Evolutionary conservation across 192 early-diverging fungal species (phyloP).

Genomic region (Backusella sp.): DNA sequence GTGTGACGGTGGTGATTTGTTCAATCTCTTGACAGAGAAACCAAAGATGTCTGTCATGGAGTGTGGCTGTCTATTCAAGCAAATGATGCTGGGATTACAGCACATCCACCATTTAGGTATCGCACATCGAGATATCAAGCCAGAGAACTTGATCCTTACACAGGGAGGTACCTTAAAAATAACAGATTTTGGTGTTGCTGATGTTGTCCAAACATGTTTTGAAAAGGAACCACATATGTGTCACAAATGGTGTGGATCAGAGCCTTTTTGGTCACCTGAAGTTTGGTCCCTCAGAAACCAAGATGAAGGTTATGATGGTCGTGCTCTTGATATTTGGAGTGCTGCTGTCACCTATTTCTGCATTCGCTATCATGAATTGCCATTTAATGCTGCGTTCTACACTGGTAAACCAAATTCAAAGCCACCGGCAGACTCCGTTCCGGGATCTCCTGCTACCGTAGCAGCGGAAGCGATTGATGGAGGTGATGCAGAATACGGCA

Average conservation of each 20-base stretch:
- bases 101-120: conserved; percentile 94
- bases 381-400: conserved; percentile 19
- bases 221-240: conserved; percentile 74
- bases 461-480: conserved; percentile 59
- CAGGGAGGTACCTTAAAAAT: conserved; percentile 87
- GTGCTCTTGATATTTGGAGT: conserved; percentile 92
- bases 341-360: conserved; percentile 91
- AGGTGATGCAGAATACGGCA: conserved; percentile 62
- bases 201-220: conserved; percentile 89
- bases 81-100: conserved; percentile 84
- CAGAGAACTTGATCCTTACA: conserved; percentile 89
- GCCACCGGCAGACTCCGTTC: background rate
- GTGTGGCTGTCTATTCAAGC: conserved; percentile 91
- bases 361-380: conserved; percentile 62
- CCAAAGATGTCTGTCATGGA: conserved; percentile 77
- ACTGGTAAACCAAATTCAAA: background rate
- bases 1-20: conserved; percentile 93
- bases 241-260: conserved; percentile 89
- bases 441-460: conserved; percentile 54
- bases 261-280: conserved; percentile 97
- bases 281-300: conserved; percentile 59
- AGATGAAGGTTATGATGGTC: conserved; percentile 83
- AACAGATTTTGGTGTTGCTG: conserved; percentile 97
- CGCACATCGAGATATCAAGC: conserved; percentile 86
- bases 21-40: conserved; percentile 71